Base-by-base conservation (phyloP, 768 basidiomycete genomes). In the Panaeolus cyanescens region DNA sequence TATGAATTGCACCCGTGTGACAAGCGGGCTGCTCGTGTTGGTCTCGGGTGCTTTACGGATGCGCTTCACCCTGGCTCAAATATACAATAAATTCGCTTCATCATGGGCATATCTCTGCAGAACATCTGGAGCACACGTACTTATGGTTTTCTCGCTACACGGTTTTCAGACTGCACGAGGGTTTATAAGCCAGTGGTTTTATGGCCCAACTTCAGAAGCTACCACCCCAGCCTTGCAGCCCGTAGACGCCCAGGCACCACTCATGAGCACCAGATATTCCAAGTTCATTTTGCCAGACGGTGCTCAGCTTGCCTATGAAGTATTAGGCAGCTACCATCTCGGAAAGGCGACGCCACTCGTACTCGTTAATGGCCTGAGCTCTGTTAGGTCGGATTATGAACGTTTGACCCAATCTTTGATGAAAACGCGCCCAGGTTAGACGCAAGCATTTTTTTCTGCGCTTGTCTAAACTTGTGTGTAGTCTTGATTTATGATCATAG, bases 401-500 rank as follows among this genome's bases (percentile, higher is more conserved):
- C 70, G 74, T 32, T 65, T 83, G 56, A 71, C 67, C 1, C 66
- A 64, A 5, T 68, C 67, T 25, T 70, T 83, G 19, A 70, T 74
- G 36, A 64, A 70, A 58, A 75, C 68, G 8, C 77, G 77, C 25
- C 78, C 80, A 70, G 80, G 81, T 82, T 67, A 62, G 50, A 59
- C 56, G 54, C 6, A 42, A 7, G 15, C 17, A 22, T 28, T 32
- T 12, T 12, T 55, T 32, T 9, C 20, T 37, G 32, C 36, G 22
- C 20, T 17, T 54, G 50, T 33, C 25, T 34, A 45, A 30, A 54
- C 33, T 28, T 31, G 28, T 58, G 42, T 58, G 19, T 37, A 83
- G 81, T 82, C n/a, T 65, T 82, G 20, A 60, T 80, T 10, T 82
- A 76, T 67, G 81, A 83, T 62, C 80, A 80, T 55, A 80, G 81